phyloP scores from a whole-genome alignment of 495 filamentous ascomycete species.

The Clavariopsis aquatica region DNA sequence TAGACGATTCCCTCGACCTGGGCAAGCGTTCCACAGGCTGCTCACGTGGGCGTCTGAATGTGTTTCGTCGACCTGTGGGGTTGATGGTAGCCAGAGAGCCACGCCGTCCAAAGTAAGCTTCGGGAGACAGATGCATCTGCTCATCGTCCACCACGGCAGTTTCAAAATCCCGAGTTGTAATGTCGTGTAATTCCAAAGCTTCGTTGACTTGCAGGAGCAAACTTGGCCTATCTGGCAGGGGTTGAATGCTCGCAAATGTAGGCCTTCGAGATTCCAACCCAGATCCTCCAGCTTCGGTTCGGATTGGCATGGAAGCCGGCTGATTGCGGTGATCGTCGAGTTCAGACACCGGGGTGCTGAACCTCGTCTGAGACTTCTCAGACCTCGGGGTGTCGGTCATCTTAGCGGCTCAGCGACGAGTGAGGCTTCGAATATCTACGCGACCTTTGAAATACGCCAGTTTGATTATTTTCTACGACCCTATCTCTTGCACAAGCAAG shows the following conservation, averaged over 20 bases:
- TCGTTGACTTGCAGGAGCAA: conserved; percentile 52
- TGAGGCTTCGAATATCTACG: not conserved
- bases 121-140: conserved; percentile 42
- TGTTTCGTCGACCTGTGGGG: conserved; percentile 37
- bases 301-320: conserved; percentile 62
- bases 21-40: conserved; percentile 51
- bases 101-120: conserved; percentile 29
- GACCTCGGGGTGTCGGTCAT: conserved; percentile 61
- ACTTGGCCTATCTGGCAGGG: conserved; percentile 43
- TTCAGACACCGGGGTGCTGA: conserved; percentile 80
- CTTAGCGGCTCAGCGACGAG: conserved; percentile 22
- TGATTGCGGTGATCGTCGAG: conserved; percentile 93
- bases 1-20: conserved; percentile 56
- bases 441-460: conserved; percentile 20
- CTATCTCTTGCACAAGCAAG: conserved; percentile 38
- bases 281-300: conserved; percentile 56
- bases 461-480: conserved; percentile 15
- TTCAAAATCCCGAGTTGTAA: conserved; percentile 64
- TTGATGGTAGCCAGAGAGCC: conserved; percentile 22
- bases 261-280: conserved; percentile 39
- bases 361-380: conserved; percentile 59
- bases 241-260: conserved; percentile 46
- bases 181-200: conserved; percentile 52
- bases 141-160: conserved; percentile 85
- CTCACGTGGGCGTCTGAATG: conserved; percentile 41